phyloP scores from a whole-genome alignment of 2,329 filamentous ascomycete genomes.

The Fusarium solani-melongenae region DNA sequence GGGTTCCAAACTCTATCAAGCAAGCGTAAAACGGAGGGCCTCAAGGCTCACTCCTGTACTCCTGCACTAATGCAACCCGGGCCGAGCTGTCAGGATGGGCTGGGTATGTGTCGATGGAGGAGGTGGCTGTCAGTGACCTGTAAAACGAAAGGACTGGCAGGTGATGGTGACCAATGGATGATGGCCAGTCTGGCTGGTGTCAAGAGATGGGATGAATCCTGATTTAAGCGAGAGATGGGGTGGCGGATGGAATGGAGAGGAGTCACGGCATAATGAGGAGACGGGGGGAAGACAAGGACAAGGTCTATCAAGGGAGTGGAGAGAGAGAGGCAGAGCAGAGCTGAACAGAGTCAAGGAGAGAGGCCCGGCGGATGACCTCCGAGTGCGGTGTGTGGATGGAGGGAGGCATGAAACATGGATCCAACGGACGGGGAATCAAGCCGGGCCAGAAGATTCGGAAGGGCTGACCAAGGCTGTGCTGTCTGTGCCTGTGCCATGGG shows the following conservation, averaged over 20 bases:
- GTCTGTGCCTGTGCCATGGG: slow-evolving; percentile 10
- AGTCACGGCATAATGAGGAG: background rate
- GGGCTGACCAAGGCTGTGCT: background rate
- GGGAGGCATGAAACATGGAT: slow-evolving; percentile 1
- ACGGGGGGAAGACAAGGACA: background rate
- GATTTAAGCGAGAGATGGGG: background rate
- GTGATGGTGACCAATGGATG: slow-evolving; percentile 8
- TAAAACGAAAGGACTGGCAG: slow-evolving; percentile 12
- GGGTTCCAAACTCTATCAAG: background rate
- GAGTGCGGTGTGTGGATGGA: background rate
- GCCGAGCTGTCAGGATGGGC: slow-evolving; percentile 28
- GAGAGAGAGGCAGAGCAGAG: background rate
- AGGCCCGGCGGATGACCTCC: background rate
- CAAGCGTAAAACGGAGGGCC: background rate
- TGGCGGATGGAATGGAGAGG: background rate
- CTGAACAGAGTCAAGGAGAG: background rate
- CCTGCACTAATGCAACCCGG: slow-evolving; percentile 30
- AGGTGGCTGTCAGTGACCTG: slow-evolving; percentile 11
- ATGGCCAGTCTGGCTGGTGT: background rate
- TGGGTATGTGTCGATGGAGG: background rate
- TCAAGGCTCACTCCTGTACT: background rate
- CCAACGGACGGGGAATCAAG: slow-evolving; percentile 31
- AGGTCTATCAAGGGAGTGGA: slow-evolving; percentile 1
- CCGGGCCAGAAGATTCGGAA: slow-evolving; percentile 7
- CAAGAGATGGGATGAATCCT: background rate